phyloP scores from a whole-genome alignment of 2,329 filamentous ascomycete species.

The Lecanicillium sp. region DNA sequence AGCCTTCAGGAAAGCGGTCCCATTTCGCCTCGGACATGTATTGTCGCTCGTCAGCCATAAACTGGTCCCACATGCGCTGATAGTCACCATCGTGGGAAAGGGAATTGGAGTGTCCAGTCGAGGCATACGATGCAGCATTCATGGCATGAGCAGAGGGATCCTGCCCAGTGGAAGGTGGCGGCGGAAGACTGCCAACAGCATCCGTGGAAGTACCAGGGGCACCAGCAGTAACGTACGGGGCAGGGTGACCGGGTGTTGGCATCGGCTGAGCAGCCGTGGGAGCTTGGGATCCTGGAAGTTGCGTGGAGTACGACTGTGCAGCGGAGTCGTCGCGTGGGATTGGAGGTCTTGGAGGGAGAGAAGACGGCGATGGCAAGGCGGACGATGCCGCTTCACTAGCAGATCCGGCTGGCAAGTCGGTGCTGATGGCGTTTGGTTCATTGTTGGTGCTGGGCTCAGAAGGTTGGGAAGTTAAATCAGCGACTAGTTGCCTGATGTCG shows the following conservation, averaged over 20 bases:
- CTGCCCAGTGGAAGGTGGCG: conserved; percentile 19
- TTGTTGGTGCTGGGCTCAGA: conserved; percentile 16
- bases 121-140: neutral
- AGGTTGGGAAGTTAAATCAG: conserved; percentile 30
- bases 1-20: conserved; percentile 72
- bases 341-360: conserved; percentile 41
- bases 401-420: conserved; percentile 17
- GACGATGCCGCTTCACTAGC: conserved; percentile 22
- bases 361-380: conserved; percentile 28
- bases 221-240: conserved; percentile 24
- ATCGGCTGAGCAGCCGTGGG: conserved; percentile 18
- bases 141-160: conserved; percentile 13
- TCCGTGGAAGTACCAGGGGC: conserved; percentile 25
- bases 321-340: conserved; percentile 28
- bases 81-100: conserved; percentile 36
- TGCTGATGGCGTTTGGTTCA: conserved; percentile 11
- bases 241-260: conserved; percentile 23
- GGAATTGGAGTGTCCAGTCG: conserved; percentile 17
- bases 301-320: conserved; percentile 28
- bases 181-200: conserved; percentile 21
- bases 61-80: conserved; percentile 63
- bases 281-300: conserved; percentile 15
- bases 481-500: conserved; percentile 34
- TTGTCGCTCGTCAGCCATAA: conserved; percentile 63
- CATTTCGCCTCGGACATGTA: conserved; percentile 74